phyloP scores from a whole-genome alignment of 2,329 filamentous ascomycete species.

The Colletotrichum tropicale region DNA sequence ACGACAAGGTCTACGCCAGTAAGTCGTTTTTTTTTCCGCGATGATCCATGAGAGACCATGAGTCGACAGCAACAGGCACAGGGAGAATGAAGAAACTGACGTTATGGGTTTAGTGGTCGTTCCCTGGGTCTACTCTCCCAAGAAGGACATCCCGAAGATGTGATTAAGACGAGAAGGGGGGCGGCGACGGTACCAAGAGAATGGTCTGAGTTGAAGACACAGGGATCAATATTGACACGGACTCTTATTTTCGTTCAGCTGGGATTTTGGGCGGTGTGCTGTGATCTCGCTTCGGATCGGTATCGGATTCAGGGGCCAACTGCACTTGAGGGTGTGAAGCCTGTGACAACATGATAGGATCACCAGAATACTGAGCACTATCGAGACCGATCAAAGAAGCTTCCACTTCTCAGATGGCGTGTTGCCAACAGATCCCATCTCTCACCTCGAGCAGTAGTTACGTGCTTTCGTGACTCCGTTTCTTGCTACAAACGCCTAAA shows the following conservation, averaged over 20 bases:
- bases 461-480: neutral
- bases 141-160: neutral
- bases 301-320: neutral
- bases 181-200: neutral
- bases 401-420: neutral
- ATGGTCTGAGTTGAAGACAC: accelerated
- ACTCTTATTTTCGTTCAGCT: neutral
- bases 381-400: neutral
- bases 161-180: neutral
- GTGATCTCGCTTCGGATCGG: neutral
- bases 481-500: neutral
- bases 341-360: neutral
- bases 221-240: neutral
- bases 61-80: neutral
- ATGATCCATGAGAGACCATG: neutral
- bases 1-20: neutral
- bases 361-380: neutral
- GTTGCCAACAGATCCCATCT: neutral
- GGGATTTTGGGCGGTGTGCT: neutral
- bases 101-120: neutral
- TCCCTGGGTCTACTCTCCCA: neutral
- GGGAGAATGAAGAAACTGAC: neutral
- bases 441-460: neutral
- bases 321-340: neutral
- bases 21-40: neutral